Evolutionary conservation across 2,329 filamentous ascomycete genomes (phyloP), one percentile per base, ranked within the genome.

Genomic region (Botrytis tulipae): DNA sequence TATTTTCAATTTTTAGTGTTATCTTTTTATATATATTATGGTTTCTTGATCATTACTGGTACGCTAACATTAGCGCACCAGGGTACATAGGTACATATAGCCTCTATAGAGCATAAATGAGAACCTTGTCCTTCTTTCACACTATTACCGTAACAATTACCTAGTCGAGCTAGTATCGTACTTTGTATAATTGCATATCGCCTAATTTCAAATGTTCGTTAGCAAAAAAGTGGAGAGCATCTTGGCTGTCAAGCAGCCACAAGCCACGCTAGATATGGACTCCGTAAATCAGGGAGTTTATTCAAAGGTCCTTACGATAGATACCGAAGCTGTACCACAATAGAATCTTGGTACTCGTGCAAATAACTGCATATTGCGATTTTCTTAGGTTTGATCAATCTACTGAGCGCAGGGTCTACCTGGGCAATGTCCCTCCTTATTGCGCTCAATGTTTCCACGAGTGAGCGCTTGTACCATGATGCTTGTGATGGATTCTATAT

Each of bases 171-270:
- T n/a, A n/a, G n/a, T 51, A n/a, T n/a, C 14, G 14, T 16, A 51
- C 48, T 51, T n/a, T 51, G 48, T 14, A 51, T 14, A n/a, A 51
- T 51, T 14, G 14, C 1, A 51, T n/a, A 16, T 51, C 10, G 48
- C 48, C 10, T 51, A 51, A n/a, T 37, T 18, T 60, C 20, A n/a
- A 25, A 42, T 9, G 40, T 10, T 62, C 12, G 69, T 73, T 73
- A 63, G 63, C 32, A 42, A 65, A 69, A 73, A 61, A 51, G 57
- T 59, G 42, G 32, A 37, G 37, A 44, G 10, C 14, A 54, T 59
- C 51, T 73, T 69, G 63, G 51, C 32, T 54, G 35, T 62, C n/a
- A 46, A 44, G 51, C 29, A 61, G 48, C 29, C 32, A 37, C 67
- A 35, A 65, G 22, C 25, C 9, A 62, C 22, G 22, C 62, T 60